phyloP scores from a whole-genome alignment of 2,329 filamentous ascomycete genomes.

The Hortaea sp. region DNA sequence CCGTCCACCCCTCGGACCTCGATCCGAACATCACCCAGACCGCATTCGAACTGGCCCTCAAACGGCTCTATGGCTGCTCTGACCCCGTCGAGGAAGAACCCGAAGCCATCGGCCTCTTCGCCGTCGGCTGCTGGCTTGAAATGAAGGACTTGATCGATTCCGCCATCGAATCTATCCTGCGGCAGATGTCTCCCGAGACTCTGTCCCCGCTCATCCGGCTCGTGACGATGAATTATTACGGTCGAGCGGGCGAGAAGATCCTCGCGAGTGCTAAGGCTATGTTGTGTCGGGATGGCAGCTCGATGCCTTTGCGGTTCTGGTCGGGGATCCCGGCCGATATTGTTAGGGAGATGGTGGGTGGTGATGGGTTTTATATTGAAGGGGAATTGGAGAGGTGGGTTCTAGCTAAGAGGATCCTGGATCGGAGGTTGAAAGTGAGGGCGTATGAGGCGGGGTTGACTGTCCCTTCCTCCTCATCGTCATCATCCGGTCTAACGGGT shows the following conservation, averaged over 20 bases:
- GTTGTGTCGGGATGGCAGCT: constrained; percentile 47
- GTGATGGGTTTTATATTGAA: constrained; percentile 49
- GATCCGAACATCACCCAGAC: constrained; percentile 43
- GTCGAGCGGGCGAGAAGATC: constrained; percentile 44
- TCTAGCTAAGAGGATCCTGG: constrained; percentile 43
- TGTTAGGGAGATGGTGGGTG: constrained; percentile 48
- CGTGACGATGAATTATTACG: constrained; percentile 48
- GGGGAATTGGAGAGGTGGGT: constrained; percentile 50
- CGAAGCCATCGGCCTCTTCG: constrained; percentile 45
- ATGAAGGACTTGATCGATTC: constrained; percentile 47
- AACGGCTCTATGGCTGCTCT: constrained; percentile 43
- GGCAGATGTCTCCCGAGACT: constrained; percentile 43
- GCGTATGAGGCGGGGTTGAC: constrained; percentile 40
- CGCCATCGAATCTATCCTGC: constrained; percentile 44
- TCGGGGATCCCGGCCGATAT: constrained; percentile 49
- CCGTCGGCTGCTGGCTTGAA: constrained; percentile 48
- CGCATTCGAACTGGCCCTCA: constrained; percentile 46
- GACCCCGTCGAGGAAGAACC: constrained; percentile 40
- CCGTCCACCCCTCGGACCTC: constrained; percentile 43
- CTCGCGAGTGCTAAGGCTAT: constrained; percentile 48
- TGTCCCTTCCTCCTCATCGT: constrained; percentile 26
- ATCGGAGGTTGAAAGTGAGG: constrained; percentile 38
- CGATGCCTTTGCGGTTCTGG: constrained; percentile 46
- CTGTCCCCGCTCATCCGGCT: constrained; percentile 42
- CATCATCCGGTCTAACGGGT: no score